phyloP scores from a whole-genome alignment of 148 eudicot species.

The Rhododendron williamsianum region DNA sequence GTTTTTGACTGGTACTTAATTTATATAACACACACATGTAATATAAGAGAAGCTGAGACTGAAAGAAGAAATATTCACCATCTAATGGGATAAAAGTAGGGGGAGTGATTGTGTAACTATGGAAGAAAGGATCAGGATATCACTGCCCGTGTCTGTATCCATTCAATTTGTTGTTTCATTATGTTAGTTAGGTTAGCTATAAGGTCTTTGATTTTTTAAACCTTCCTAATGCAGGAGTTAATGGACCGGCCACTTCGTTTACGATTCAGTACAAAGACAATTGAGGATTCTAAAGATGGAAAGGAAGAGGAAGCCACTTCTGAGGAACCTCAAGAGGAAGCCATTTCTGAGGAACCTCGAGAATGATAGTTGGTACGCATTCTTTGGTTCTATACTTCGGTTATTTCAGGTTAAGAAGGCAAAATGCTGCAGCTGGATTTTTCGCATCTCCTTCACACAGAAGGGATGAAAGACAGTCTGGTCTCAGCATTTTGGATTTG shows the following conservation, averaged over 20 bases:
- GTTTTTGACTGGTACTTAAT: not conserved
- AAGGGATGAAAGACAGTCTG: not conserved
- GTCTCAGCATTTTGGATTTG: not conserved
- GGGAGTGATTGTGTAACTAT: not conserved
- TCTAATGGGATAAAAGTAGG: not conserved
- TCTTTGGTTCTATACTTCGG: not conserved
- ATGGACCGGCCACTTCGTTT: conserved; percentile 62
- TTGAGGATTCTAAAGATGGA: conserved; percentile 30
- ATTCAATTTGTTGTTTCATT: not conserved
- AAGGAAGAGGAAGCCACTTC: conserved; percentile 24
- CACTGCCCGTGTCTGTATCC: not conserved
- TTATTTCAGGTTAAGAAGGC: conserved; percentile 1
- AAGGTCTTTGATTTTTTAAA: not conserved
- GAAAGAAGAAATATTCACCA: not conserved
- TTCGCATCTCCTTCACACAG: not conserved
- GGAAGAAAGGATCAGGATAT: not conserved
- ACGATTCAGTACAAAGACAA: conserved; percentile 52
- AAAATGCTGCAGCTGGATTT: not conserved
- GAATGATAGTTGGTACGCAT: not conserved
- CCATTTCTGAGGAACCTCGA: too few species aligned
- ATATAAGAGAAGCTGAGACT: not conserved
- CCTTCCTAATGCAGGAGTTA: conserved; percentile 46
- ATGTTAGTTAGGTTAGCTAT: not conserved
- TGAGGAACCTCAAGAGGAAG: conserved; percentile 27
- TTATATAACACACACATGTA: not conserved